Evolutionary conservation across 257 asterid species (phyloP), one percentile per base, ranked within the genome.

Genomic region (Plectranthus barbatus): DNA sequence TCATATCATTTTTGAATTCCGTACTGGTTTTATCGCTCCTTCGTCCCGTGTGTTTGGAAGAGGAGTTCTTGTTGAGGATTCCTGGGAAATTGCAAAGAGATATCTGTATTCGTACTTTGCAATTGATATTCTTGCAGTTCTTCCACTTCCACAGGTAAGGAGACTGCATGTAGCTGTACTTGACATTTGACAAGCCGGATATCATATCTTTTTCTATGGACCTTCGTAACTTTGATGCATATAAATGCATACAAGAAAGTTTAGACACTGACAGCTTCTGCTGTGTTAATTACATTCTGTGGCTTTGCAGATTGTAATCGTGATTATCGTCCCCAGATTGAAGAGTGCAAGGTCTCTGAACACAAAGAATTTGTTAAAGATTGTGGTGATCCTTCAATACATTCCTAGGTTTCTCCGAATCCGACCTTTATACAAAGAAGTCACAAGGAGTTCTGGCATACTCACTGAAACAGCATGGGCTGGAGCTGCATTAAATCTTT

Each of bases 381-480:
- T 79, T 72, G 85, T 84, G 47, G 93, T 86, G 69, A 33, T 86
- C 72, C 67, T 89, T 71, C 96, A 89, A 66, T 89, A 89, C 59
- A 78, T 86, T 46, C 96, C 96, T 9, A 77, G 97, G 81, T 68
- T 89, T 62, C 84, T 82, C 45, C 82, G 95, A 64, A 77, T 89
- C 45, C 74, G 67, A 66, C 97, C 97, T 31, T 60, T 89, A 40
- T 86, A 86, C 68, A 82, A 75, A 77, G 97, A 86, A 78, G 95
- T 89, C 71, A 89, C 91, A 4, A 79, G 95, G 79, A 83, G 94
- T 54, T 86, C 97, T 33, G 97, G 97, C 64, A 86, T 86, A 71
- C 95, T 89, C 65, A 86, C 97, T 34, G 95, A 89, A 81, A 89
- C 97, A 47, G 97, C 97, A 69, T 89, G 97, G 97, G 95, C 97